Evolutionary conservation across 129 eudicot genomes (phyloP), one percentile per base, ranked within the genome.

Genomic region (Ambrosia artemisiifolia): DNA sequence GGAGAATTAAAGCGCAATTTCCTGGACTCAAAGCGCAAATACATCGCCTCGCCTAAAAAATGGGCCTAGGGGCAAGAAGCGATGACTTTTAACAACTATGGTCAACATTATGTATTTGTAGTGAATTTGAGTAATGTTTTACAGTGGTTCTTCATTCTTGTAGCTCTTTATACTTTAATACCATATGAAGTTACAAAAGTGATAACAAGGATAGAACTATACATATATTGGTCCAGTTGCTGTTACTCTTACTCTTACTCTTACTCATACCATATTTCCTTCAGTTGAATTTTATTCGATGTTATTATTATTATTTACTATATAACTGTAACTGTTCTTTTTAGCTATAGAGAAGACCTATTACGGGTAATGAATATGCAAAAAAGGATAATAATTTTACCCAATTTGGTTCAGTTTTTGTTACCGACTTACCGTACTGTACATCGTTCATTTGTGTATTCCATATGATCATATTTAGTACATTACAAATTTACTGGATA

Each of bases 361-460:
- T 48, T 17, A 24, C 6, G 14, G 51, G 18, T 47, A 69, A 69
- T 11, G 28, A 28, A 24, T 2, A 46, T 67, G 18, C 6, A 67
- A 74, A 64, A 34, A 50, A 74, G 72, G 64, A 36, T 64, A 20
- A 53, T 9, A 28, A 14, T 14, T 65, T 11, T 65, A 36, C 40
- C 44, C 65, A 51, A 35, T 10, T 9, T 20, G 53, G 72, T 18
- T 33, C 51, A 46, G 16, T 47, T 20, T 50, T 1, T 28, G 57
- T 66, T 75, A 59, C 43, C 32, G 46, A n/a, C 47, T 66, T 75
- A 59, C 43, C 32, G 46, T 38, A 9, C 24, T 11, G 14, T 63
- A 4, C 30, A 43, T 36, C 13, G 42, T 75, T 55, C 9, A 9
- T 57, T 55, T 76, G 33, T 72, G 36, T 33, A 4, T 57, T 9